These are phyloP conservation scores for Ophiostoma tasmaniense DNA, from an alignment of 2,329 filamentous ascomycete genomes.

Conservation along the genomic window DNA sequence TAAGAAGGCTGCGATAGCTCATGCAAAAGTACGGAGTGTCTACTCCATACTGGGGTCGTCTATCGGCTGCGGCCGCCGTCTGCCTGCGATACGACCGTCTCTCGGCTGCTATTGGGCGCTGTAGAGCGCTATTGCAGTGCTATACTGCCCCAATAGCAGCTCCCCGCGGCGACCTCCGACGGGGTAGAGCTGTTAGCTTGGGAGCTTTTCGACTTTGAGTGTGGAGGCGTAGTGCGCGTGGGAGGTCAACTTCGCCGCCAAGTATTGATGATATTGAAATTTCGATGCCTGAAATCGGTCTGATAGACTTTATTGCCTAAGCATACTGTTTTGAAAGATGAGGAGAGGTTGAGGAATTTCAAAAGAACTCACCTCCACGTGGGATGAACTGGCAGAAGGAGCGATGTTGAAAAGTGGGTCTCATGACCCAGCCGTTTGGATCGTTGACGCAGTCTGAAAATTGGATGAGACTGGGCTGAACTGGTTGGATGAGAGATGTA, in stretches of 20 bases:
- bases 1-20: neutral
- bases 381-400: neutral
- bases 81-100: neutral
- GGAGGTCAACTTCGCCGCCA: neutral
- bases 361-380: neutral
- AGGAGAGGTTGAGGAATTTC: neutral
- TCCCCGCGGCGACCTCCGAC: neutral
- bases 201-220: neutral
- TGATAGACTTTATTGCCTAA: too few relatives aligned
- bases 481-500: neutral
- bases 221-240: neutral
- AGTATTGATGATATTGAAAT: neutral
- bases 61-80: neutral
- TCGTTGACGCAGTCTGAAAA: neutral
- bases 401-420: slow-evolving; percentile 1
- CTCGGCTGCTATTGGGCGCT: neutral
- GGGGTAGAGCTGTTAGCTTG: neutral
- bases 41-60: neutral
- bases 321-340: neutral
- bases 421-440: slow-evolving; percentile 4
- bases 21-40: neutral
- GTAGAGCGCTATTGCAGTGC: neutral
- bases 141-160: neutral
- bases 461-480: neutral
- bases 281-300: too few relatives aligned